phyloP scores from a whole-genome alignment of 805 yeast species.

The Metschnikowia arizonensis region DNA sequence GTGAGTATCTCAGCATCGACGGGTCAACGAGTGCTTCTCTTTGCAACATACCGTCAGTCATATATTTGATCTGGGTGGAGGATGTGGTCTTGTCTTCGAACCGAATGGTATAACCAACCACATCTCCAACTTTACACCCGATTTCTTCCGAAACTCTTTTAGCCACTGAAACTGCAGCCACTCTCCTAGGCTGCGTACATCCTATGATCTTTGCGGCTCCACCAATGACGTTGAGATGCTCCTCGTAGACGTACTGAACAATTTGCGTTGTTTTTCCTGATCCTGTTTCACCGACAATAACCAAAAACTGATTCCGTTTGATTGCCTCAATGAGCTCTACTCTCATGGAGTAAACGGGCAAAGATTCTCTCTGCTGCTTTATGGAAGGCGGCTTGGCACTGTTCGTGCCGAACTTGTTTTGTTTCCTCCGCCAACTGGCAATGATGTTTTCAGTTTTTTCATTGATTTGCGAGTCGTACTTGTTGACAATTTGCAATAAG shows the following conservation, averaged over 20 bases:
- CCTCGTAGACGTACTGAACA: constrained; percentile 49
- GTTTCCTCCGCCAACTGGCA: constrained; percentile 16
- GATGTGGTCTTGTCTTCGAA: constrained; percentile 65
- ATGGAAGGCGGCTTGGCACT: constrained; percentile 4
- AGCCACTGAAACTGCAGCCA: constrained; percentile 81
- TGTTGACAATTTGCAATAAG: constrained; percentile 4
- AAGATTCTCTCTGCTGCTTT: constrained; percentile 42
- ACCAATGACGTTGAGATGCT: constrained; percentile 44
- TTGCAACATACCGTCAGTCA: constrained; percentile 97
- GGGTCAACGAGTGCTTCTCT: constrained; percentile 86
- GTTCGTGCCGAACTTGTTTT: constrained; percentile 6
- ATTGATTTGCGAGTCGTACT: constrained; percentile 8
- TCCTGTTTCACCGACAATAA: constrained; percentile 91
- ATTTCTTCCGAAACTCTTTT: constrained; percentile 80
- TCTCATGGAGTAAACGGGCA: constrained; percentile 72
- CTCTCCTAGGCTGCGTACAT: constrained; percentile 79
- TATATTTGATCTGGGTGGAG: constrained; percentile 71
- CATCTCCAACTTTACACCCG: constrained; percentile 59
- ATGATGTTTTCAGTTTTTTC: constrained; percentile 14
- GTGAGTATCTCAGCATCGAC: constrained; percentile 67
- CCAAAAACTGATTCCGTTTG: constrained; percentile 70
- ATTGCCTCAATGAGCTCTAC: constrained; percentile 57
- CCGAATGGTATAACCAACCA: constrained; percentile 83
- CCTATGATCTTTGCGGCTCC: constrained; percentile 39
- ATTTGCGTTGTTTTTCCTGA: constrained; percentile 46